phyloP scores from a whole-genome alignment of 495 filamentous ascomycete genomes.

The Neurospora sp. region DNA sequence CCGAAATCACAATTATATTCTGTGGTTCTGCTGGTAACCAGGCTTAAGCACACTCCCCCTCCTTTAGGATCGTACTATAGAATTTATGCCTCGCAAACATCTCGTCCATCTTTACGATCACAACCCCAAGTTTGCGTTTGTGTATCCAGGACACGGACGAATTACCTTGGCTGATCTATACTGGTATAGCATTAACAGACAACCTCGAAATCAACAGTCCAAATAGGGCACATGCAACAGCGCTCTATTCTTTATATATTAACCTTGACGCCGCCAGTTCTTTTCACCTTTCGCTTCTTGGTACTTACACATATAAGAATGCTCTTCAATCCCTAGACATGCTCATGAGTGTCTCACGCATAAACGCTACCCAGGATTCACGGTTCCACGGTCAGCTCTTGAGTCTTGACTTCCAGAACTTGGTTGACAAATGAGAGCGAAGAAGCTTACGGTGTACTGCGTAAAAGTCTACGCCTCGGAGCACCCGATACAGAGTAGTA shows the following conservation, averaged over 20 bases:
- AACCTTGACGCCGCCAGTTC: not conserved
- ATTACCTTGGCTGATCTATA: not conserved
- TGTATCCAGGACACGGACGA: not conserved
- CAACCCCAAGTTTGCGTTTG: not conserved
- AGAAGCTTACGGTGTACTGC: not conserved
- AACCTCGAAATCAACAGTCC: not conserved
- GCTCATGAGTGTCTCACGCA: not conserved
- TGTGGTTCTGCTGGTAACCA: not conserved
- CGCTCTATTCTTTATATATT: not conserved
- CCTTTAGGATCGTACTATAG: not conserved
- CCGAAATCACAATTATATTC: not conserved
- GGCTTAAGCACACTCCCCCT: slow-evolving; percentile 2
- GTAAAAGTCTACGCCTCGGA: not conserved
- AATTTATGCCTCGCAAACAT: not conserved
- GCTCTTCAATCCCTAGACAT: not conserved
- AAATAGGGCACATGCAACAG: not conserved
- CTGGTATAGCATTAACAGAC: not conserved
- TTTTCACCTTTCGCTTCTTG: not conserved
- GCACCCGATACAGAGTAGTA: not conserved
- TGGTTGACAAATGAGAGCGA: not conserved
- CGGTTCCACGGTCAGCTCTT: not conserved
- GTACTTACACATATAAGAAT: not conserved
- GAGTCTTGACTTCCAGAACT: not conserved
- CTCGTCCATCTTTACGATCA: not conserved
- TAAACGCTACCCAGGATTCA: not conserved